phyloP scores from a whole-genome alignment of 331 rosid genomes.

The Malus hybrid region DNA sequence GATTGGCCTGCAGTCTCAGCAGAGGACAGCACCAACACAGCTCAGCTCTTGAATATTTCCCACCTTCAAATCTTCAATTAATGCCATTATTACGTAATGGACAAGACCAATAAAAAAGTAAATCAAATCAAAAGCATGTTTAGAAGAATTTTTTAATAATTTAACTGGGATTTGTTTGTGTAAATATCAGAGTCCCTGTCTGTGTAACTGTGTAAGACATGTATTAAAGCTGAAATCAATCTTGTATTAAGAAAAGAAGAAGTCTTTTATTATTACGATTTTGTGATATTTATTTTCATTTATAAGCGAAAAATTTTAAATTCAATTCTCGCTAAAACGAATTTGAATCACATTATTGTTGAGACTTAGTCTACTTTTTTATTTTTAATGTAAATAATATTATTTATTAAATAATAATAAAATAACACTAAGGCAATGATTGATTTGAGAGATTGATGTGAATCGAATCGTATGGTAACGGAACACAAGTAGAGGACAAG shows the following conservation, averaged over 20 bases:
- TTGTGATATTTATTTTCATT: too few species aligned
- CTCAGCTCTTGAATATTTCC: slow-evolving; percentile 8
- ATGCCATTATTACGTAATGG: neutral
- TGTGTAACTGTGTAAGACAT: neutral
- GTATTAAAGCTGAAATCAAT: neutral
- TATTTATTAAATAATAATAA: too few species aligned
- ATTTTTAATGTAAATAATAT: too few species aligned
- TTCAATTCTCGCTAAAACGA: accelerated
- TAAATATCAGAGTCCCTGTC: neutral
- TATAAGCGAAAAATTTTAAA: accelerated
- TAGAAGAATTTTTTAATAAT: neutral
- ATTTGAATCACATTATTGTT: accelerated
- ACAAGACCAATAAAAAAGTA: neutral
- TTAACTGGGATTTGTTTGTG: neutral
- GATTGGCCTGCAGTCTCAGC: neutral
- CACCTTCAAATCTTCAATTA: neutral
- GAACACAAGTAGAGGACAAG: too few species aligned
- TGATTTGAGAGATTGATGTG: too few species aligned
- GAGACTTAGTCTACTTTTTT: accelerated
- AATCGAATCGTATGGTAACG: too few species aligned
- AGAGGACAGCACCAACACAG: neutral
- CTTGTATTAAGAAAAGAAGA: neutral
- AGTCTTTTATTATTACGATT: neutral
- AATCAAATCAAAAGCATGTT: neutral
- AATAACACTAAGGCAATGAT: too few species aligned